Percentiles rank a stretch among this genome's conserved stretches.
Conservation (phyloP, 306 rosid genomes). For the Arachis hypogaea region DNA sequence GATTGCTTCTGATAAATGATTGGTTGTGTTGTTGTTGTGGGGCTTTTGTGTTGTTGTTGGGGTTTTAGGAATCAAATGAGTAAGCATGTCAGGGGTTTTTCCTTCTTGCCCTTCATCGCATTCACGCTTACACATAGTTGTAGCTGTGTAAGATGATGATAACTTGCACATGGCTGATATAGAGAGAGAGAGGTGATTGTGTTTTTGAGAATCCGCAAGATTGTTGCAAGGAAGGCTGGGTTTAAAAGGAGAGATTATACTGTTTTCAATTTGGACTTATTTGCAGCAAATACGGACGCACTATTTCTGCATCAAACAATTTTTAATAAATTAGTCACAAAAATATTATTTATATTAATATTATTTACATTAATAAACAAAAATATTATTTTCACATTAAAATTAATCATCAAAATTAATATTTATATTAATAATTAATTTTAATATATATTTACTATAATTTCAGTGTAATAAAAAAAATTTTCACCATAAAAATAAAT, state of each 20-base stretch:
- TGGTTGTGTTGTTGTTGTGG: not conserved
- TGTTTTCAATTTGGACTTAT: not conserved
- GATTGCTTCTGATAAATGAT: slow-evolving; percentile 41
- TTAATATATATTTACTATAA: too few relatives aligned
- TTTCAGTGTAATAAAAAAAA: too few relatives aligned
- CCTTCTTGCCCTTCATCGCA: slow-evolving; percentile 38
- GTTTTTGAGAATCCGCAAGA: not conserved
- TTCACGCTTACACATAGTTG: slow-evolving; percentile 15
- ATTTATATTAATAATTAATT: too few relatives aligned
- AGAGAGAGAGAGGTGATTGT: slow-evolving; percentile 8
- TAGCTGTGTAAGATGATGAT: slow-evolving; percentile 33
- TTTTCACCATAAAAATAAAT: too few relatives aligned
- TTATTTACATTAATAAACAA: too few relatives aligned
- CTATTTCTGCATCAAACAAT: too few relatives aligned
- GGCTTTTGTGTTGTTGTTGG: slow-evolving; percentile 44
- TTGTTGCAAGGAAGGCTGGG: not conserved
- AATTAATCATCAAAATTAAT: too few relatives aligned
- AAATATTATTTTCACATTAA: too few relatives aligned
- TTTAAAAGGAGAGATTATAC: slow-evolving; percentile 40
- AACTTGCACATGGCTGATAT: slow-evolving; percentile 43
- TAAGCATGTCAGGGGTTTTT: slow-evolving; percentile 36
- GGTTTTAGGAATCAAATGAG: slow-evolving; percentile 51
- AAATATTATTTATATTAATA: too few relatives aligned
- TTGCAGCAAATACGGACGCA: not conserved
- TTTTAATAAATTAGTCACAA: too few relatives aligned